phyloP scores from a whole-genome alignment of 257 asterid species.

The Asclepias syriaca region DNA sequence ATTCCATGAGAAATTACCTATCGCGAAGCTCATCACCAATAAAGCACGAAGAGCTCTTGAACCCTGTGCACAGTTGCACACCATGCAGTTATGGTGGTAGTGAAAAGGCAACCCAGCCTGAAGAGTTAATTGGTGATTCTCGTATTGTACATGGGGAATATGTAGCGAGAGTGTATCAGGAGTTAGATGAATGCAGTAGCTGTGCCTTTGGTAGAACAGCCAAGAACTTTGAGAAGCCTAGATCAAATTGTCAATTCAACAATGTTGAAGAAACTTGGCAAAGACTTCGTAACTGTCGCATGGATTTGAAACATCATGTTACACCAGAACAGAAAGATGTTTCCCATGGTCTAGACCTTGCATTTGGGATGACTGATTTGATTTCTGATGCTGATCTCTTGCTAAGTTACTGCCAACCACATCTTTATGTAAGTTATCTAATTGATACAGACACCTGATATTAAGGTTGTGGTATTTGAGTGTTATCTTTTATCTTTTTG shows the following conservation, averaged over 20 bases:
- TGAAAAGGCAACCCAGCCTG: constrained; percentile 21
- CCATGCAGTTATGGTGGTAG: constrained; percentile 31
- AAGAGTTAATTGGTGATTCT: constrained; percentile 67
- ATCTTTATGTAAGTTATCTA: constrained; percentile 42
- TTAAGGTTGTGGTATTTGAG: not conserved
- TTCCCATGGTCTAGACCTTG: constrained; percentile 33
- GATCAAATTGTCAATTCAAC: constrained; percentile 27
- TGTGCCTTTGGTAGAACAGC: constrained; percentile 38
- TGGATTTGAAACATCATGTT: constrained; percentile 39
- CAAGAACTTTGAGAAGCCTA: constrained; percentile 26
- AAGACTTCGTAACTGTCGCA: constrained; percentile 42
- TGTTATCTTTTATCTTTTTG: constrained; percentile 3
- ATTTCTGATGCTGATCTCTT: constrained; percentile 78
- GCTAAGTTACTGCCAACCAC: constrained; percentile 47
- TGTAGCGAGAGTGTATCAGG: constrained; percentile 39
- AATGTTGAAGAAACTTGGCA: constrained; percentile 69
- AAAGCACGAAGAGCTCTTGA: constrained; percentile 17
- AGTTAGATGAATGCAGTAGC: constrained; percentile 87
- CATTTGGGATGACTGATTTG: constrained; percentile 52
- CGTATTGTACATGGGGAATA: constrained; percentile 39
- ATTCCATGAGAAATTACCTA: constrained; percentile 27
- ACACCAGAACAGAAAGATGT: constrained; percentile 65
- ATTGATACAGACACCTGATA: constrained; percentile 5
- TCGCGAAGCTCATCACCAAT: constrained; percentile 22
- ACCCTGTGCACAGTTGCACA: constrained; percentile 25